Percentiles rank a stretch among this genome's conserved stretches.
Evolutionary conservation across 371 early-diverging fungal genomes (phyloP).

Genomic region (Actinomortierella wolfii): DNA sequence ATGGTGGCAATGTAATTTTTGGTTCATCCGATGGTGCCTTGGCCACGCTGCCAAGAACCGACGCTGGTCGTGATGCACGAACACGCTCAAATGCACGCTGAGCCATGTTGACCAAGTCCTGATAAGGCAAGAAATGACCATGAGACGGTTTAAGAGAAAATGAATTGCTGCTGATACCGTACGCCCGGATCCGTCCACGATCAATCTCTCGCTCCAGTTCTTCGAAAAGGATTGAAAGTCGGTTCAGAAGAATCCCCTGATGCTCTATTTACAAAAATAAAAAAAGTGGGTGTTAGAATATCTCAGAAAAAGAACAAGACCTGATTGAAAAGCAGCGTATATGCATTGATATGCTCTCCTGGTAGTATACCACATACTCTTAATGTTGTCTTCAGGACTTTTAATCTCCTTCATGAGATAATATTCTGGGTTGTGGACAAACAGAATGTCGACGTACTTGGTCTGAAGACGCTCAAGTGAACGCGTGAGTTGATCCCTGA

Average conservation of each 20-base stretch:
- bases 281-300: background rate
- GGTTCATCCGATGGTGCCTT: background rate
- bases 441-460: conserved; percentile 28
- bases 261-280: conserved; percentile 12
- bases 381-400: conserved; percentile 17
- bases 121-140: conserved; percentile 43
- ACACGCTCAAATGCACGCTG: conserved; percentile 29
- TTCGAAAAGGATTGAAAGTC: conserved; percentile 30
- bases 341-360: background rate
- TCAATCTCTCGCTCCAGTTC: conserved; percentile 42
- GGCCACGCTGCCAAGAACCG: background rate
- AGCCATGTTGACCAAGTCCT: conserved; percentile 37
- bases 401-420: conserved; percentile 33
- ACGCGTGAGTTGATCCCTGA: conserved; percentile 38
- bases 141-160: conserved; percentile 41
- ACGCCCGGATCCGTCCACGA: conserved; percentile 34
- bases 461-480: conserved; percentile 31
- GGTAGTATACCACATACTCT: conserved; percentile 14
- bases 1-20: background rate
- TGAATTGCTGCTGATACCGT: conserved; percentile 46
- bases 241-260: conserved; percentile 25
- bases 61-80: background rate
- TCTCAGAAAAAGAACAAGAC: background rate
- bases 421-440: conserved; percentile 43
- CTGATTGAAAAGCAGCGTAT: background rate